phyloP scores from a whole-genome alignment of 345 rosid genomes.

The Noccaea bulbosa region DNA sequence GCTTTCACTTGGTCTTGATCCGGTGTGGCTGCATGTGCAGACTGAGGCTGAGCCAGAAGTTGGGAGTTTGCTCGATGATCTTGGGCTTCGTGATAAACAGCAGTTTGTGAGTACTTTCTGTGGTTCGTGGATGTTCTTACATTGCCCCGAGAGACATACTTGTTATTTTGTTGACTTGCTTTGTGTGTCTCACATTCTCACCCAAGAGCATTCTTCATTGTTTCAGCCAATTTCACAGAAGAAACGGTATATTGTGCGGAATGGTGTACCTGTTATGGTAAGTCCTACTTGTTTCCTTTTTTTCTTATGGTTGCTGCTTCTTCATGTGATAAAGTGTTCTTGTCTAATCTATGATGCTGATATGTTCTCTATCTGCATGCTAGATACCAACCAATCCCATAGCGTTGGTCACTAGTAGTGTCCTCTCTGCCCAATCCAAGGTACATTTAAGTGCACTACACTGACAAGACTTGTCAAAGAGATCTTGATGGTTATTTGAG shows the following conservation, averaged over 20 bases:
- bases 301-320: slow-evolving; percentile 23
- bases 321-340: slow-evolving; percentile 16
- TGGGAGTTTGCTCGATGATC: slow-evolving; percentile 68
- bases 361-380: slow-evolving; percentile 27
- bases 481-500: slow-evolving; percentile 1
- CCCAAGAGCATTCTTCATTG: slow-evolving; percentile 18
- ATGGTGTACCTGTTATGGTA: slow-evolving; percentile 84
- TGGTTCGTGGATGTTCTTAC: not conserved
- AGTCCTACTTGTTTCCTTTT: slow-evolving; percentile 28
- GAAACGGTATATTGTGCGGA: slow-evolving; percentile 77
- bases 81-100: slow-evolving; percentile 78
- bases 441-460: slow-evolving; percentile 46
- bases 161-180: not conserved
- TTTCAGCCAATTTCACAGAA: slow-evolving; percentile 84
- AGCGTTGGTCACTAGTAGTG: slow-evolving; percentile 60
- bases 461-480: not conserved
- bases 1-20: not conserved
- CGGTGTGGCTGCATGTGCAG: slow-evolving; percentile 46
- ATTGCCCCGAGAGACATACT: not conserved
- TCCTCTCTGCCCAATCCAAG: slow-evolving; percentile 85
- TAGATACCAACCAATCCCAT: slow-evolving; percentile 88
- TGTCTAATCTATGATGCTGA: slow-evolving; percentile 25
- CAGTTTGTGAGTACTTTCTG: slow-evolving; percentile 69
- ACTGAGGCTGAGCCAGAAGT: slow-evolving; percentile 86
- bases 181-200: not conserved